phyloP scores from a whole-genome alignment of 2,329 filamentous ascomycete species.

The Paramyrothecium sp. region DNA sequence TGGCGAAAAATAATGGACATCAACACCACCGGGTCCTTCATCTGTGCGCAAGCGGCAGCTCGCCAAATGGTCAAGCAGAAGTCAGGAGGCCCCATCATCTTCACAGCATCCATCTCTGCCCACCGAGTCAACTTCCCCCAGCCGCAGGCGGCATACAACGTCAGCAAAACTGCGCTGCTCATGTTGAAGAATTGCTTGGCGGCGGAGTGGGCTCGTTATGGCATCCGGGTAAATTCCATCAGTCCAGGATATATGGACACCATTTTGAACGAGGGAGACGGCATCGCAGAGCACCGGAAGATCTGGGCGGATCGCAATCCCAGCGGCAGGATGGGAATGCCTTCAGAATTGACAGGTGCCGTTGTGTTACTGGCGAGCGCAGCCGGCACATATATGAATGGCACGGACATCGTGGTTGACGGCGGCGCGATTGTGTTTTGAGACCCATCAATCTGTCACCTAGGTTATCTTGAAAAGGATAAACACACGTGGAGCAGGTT shows the following conservation, averaged over 20 bases:
- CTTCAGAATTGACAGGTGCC: slow-evolving; percentile 59
- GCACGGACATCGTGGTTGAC: slow-evolving; percentile 62
- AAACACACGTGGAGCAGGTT: no score
- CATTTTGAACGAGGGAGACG: slow-evolving; percentile 65
- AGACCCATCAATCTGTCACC: no score
- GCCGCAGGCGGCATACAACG: slow-evolving; percentile 71
- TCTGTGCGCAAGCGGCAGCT: slow-evolving; percentile 64
- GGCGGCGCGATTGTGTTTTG: slow-evolving; percentile 35
- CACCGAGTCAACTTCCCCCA: slow-evolving; percentile 72
- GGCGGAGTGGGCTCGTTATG: slow-evolving; percentile 66
- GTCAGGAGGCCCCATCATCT: slow-evolving; percentile 59
- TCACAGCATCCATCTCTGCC: slow-evolving; percentile 67
- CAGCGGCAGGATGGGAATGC: slow-evolving; percentile 61
- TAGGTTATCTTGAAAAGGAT: no score
- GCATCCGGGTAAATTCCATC: slow-evolving; percentile 69
- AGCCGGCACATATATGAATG: slow-evolving; percentile 64
- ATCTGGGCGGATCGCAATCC: slow-evolving; percentile 61
- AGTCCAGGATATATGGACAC: slow-evolving; percentile 77
- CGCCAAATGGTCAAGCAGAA: slow-evolving; percentile 50
- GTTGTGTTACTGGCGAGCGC: slow-evolving; percentile 57
- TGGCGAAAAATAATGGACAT: slow-evolving; percentile 67
- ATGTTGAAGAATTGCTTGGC: slow-evolving; percentile 53
- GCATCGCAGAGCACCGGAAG: slow-evolving; percentile 48
- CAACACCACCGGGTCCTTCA: slow-evolving; percentile 69
- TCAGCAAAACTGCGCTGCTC: slow-evolving; percentile 65